These are phyloP conservation scores for Zygosaccharomyces pseudobailii DNA, from an alignment of 1,139 yeast genomes.

Conservation along the genomic window DNA sequence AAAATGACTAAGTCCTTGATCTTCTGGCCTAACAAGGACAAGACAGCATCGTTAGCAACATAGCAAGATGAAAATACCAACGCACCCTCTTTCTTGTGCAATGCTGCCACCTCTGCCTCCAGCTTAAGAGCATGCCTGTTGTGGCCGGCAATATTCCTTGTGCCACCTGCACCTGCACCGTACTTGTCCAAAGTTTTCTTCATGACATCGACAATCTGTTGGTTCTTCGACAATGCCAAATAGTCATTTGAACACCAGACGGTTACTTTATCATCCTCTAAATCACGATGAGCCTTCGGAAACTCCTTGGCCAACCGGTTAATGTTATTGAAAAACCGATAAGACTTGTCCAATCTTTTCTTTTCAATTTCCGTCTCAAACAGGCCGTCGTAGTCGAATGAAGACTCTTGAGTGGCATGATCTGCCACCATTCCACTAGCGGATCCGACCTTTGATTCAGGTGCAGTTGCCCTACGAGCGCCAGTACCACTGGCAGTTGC, in stretches of 20 bases:
- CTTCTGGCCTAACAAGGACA: conserved; percentile 85
- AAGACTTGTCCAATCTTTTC: conserved; percentile 84
- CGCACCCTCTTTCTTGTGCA: conserved; percentile 94
- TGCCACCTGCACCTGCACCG: conserved; percentile 99
- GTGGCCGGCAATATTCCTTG: conserved; percentile 98
- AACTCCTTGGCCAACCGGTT: conserved; percentile 91
- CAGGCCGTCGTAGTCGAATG: conserved; percentile 63
- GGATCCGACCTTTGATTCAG: conserved; percentile 38
- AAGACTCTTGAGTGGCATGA: conserved; percentile 39
- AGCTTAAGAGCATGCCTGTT: conserved; percentile 79
- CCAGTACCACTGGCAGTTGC: conserved; percentile 26
- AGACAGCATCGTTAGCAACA: conserved; percentile 96
- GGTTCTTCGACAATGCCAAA: conserved; percentile 87
- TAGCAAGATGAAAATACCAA: conserved; percentile 92
- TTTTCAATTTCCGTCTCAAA: conserved; percentile 58
- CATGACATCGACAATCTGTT: conserved; percentile 69
- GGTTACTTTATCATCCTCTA: conserved; percentile 77
- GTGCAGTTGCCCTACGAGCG: conserved; percentile 27
- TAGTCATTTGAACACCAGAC: conserved; percentile 99
- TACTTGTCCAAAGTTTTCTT: conserved; percentile 75
- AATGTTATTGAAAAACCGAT: conserved; percentile 93
- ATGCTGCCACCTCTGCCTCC: conserved; percentile 81
- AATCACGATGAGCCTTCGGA: conserved; percentile 82
- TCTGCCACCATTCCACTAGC: conserved; percentile 33
- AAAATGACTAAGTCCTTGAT: conserved; percentile 86